phyloP scores from a whole-genome alignment of 768 basidiomycete genomes.

The Lactifluus volemus region DNA sequence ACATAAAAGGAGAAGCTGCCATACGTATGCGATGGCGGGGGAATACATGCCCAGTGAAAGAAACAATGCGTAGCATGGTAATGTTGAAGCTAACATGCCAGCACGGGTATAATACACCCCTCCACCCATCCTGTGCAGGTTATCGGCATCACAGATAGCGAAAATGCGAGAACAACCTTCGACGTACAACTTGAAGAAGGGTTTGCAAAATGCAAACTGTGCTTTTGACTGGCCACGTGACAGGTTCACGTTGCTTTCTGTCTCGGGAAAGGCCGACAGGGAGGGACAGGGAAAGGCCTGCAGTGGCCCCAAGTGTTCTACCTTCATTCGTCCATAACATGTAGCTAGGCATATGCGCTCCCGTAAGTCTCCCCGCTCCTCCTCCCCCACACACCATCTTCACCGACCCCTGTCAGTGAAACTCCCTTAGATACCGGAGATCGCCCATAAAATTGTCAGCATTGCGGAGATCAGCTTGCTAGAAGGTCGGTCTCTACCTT shows the following conservation, averaged over 20 bases:
- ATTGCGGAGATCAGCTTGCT: constrained; percentile 86
- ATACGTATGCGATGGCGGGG: constrained; percentile 35
- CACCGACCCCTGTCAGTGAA: not conserved
- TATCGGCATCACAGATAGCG: not conserved
- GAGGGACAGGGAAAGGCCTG: too few relatives aligned
- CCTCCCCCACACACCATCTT: not conserved
- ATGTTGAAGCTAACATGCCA: constrained; percentile 90
- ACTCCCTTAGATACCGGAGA: constrained; percentile 66
- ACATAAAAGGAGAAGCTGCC: not conserved
- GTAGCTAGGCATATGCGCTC: constrained; percentile 87
- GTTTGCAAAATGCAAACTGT: too few relatives aligned
- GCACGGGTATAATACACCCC: constrained; percentile 68
- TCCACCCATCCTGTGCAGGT: constrained; percentile 43
- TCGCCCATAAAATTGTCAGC: constrained; percentile 81
- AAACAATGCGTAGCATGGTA: constrained; percentile 87
- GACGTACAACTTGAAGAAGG: constrained; percentile 41
- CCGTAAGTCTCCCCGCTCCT: constrained; percentile 41
- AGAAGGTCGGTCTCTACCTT: constrained; percentile 46
- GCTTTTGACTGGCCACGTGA: too few relatives aligned
- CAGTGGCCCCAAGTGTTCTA: constrained; percentile 27
- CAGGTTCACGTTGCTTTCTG: too few relatives aligned
- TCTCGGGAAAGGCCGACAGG: too few relatives aligned
- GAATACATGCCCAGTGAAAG: constrained; percentile 76
- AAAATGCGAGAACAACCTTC: too few relatives aligned
- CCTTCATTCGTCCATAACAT: constrained; percentile 85